Evolutionary conservation across 1,139 yeast species (phyloP).

Genomic region (Lodderomyces elongisporus): DNA sequence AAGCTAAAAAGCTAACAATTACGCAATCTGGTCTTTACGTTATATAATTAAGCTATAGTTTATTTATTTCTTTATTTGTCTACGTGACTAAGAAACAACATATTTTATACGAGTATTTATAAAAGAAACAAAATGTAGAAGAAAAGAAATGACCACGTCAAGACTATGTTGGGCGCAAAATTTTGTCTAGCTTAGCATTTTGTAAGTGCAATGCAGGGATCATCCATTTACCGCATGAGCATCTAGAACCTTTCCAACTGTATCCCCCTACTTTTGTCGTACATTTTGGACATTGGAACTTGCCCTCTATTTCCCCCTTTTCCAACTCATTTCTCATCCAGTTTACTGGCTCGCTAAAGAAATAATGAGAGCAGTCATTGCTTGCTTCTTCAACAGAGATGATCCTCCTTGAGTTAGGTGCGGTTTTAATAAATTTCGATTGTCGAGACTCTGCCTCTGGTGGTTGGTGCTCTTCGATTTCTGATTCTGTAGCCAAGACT

Average conservation of each 20-base stretch:
- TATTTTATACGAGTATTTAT: too few relatives aligned
- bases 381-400: slow-evolving; percentile 53
- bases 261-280: slow-evolving; percentile 81
- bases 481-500: slow-evolving; percentile 41
- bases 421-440: slow-evolving; percentile 56
- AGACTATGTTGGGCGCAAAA: too few relatives aligned
- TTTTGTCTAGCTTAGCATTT: slow-evolving; percentile 72
- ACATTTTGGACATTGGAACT: slow-evolving; percentile 81
- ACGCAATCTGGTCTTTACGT: too few relatives aligned
- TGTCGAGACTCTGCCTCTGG: slow-evolving; percentile 61
- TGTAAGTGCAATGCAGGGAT: slow-evolving; percentile 86
- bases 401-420: slow-evolving; percentile 55
- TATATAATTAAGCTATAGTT: too few relatives aligned
- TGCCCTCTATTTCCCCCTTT: slow-evolving; percentile 76
- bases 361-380: slow-evolving; percentile 68
- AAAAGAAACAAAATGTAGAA: too few relatives aligned
- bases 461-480: slow-evolving; percentile 56
- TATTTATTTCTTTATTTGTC: too few relatives aligned
- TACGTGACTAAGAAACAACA: too few relatives aligned
- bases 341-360: slow-evolving; percentile 73
- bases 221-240: slow-evolving; percentile 96
- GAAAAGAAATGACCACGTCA: too few relatives aligned
- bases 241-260: slow-evolving; percentile 91
- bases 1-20: too few relatives aligned
- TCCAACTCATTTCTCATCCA: slow-evolving; percentile 87